Evolutionary conservation across 1,284 basidiomycete genomes (phyloP).

Genomic region (Wolfiporia cocos): DNA sequence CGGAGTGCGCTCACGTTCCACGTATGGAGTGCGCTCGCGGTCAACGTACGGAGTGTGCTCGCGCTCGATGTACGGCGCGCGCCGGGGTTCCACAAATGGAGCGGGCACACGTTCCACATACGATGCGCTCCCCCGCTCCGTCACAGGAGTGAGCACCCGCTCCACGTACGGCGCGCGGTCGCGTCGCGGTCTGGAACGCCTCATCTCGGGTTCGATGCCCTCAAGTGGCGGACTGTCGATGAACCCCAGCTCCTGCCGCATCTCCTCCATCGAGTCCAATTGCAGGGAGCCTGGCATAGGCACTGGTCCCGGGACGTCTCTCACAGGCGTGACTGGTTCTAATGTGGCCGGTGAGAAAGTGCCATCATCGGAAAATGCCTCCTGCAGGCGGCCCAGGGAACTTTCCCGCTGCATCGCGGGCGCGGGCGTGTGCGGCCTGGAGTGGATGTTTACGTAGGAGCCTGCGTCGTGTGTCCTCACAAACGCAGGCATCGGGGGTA

Average conservation of each 20-base stretch:
- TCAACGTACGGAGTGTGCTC: too few relatives aligned
- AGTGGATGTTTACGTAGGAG: slow-evolving; percentile 18
- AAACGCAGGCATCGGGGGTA: neutral
- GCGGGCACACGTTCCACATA: too few relatives aligned
- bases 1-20: too few relatives aligned
- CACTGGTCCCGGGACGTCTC: slow-evolving; percentile 9
- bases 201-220: slow-evolving; percentile 16
- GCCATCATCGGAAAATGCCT: slow-evolving; percentile 23
- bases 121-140: too few relatives aligned
- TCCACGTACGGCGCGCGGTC: too few relatives aligned
- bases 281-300: neutral
- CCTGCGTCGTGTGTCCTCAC: slow-evolving; percentile 14
- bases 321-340: slow-evolving; percentile 17
- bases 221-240: slow-evolving; percentile 8
- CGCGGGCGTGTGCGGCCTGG: slow-evolving; percentile 16
- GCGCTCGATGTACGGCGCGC: too few relatives aligned
- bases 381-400: slow-evolving; percentile 22
- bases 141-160: too few relatives aligned
- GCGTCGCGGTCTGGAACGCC: slow-evolving; percentile 13
- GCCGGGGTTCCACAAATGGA: too few relatives aligned
- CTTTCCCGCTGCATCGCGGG: slow-evolving; percentile 27
- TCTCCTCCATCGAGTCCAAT: slow-evolving; percentile 12
- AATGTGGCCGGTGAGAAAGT: slow-evolving; percentile 19
- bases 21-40: too few relatives aligned
- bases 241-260: slow-evolving; percentile 13